phyloP scores from a whole-genome alignment of 2,329 filamentous ascomycete genomes.

The Aspergillus ochraceus region DNA sequence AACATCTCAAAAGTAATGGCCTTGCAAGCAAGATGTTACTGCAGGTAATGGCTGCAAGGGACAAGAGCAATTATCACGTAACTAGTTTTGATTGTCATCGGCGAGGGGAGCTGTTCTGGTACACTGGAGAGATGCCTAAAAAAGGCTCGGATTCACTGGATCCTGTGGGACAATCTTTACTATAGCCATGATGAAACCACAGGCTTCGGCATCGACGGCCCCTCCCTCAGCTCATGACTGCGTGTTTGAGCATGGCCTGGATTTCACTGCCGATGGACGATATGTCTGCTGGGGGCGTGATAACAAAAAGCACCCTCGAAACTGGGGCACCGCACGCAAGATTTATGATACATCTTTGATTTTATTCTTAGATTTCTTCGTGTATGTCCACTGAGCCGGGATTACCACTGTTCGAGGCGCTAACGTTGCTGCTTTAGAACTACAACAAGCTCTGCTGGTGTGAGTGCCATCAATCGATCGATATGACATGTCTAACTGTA shows the following conservation, averaged over 20 bases:
- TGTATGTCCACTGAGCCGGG: conserved; percentile 12
- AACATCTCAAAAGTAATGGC: background rate
- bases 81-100: background rate
- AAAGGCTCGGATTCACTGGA: background rate
- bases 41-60: background rate
- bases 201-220: background rate
- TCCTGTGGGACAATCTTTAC: background rate
- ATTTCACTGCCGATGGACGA: conserved; percentile 15
- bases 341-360: conserved; percentile 25
- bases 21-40: too few relatives aligned
- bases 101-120: background rate
- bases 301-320: conserved; percentile 24
- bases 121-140: background rate
- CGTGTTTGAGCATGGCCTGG: conserved; percentile 11
- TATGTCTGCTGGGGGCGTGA: conserved; percentile 15
- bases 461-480: background rate
- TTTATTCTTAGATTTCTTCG: conserved; percentile 24
- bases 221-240: background rate
- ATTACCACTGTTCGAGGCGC: background rate
- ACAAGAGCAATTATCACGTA: background rate
- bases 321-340: conserved; percentile 22
- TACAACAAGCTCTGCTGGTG: conserved; percentile 1
- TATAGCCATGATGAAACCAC: background rate
- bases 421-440: conserved; percentile 2
- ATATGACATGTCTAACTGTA: background rate